Evolutionary conservation across 208 protist genomes (phyloP), one percentile per base, ranked within the genome.

Genomic region (Polymyxa betae): DNA sequence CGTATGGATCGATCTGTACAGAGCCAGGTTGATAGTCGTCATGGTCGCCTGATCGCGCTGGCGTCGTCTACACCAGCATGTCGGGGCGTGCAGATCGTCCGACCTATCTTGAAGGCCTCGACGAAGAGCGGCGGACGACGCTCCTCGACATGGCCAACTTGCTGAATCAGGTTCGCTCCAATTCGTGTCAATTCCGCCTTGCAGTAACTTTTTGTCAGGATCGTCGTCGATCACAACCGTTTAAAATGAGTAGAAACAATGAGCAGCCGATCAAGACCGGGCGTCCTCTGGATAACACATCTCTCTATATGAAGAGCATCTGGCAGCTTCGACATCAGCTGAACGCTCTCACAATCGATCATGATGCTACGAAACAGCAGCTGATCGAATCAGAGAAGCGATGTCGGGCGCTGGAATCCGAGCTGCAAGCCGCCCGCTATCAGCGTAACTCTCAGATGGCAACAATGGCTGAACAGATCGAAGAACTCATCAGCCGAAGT

Each of bases 241-340:
- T 5, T 5, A 43, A 82, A 5, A 5, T 5, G n/a, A 45, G 16
- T 20, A 35, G 10, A 82, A 40, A 5, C 72, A 45, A 5, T 5
- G n/a, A 35, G 35, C 35, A 82, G 35, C 12, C 12, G 10, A 82
- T 5, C 16, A 35, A 43, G n/a, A 5, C 10, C 72, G 72, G 35
- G 72, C 72, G 40, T 5, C 35, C n/a, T n/a, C n/a, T n/a, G 72
- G 12, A 43, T 16, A 35, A 82, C 35, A n/a, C 16, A 35, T 82
- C 72, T 5, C 40, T 82, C 10, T 82, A 82, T 43, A 82, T 82
- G 72, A 82, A 82, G 72, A 82, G 40, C 72, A 82, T 82, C 72
- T 82, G 72, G 72, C 72, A 82, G 40, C 72, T 82, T 5, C 72
- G 72, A 12, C 72, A 35, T n/a, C 72, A n/a, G n/a, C 5, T 82